These are phyloP conservation scores for Centella asiatica DNA, from an alignment of 129 eudicot genomes.

Conservation along the genomic window DNA sequence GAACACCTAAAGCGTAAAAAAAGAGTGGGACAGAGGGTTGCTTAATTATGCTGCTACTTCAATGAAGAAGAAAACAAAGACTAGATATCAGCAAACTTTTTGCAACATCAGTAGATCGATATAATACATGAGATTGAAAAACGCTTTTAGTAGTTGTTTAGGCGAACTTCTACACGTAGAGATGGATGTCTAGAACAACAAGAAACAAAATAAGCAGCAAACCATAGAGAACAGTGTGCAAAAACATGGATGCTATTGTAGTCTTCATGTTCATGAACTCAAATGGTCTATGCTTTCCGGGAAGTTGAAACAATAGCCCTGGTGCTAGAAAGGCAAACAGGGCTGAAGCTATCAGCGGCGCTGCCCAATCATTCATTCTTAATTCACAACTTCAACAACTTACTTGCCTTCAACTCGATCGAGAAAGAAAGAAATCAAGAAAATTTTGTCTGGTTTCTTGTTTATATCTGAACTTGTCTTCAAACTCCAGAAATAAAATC, in stretches of 20 bases:
- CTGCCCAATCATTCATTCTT: conserved; percentile 79
- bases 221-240: conserved; percentile 67
- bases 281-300: conserved; percentile 51
- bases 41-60: no score
- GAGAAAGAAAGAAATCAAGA: neutral
- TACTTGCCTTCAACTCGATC: neutral
- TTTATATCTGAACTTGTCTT: neutral
- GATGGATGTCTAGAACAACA: conserved; percentile 59
- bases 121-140: neutral
- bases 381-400: neutral
- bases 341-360: conserved; percentile 68
- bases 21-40: neutral
- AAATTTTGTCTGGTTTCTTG: neutral
- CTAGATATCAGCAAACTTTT: no score
- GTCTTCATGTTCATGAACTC: conserved; percentile 93
- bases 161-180: conserved; percentile 36
- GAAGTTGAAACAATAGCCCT: conserved; percentile 66
- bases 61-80: neutral
- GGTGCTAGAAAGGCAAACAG: conserved; percentile 69
- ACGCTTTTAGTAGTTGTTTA: neutral
- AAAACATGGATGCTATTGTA: conserved; percentile 41
- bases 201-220: conserved; percentile 79
- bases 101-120: neutral
- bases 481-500: no score
- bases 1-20: no score